These are phyloP conservation scores for Cyberlindnera maritima DNA, from an alignment of 805 yeast genomes.

Conservation along the genomic window DNA sequence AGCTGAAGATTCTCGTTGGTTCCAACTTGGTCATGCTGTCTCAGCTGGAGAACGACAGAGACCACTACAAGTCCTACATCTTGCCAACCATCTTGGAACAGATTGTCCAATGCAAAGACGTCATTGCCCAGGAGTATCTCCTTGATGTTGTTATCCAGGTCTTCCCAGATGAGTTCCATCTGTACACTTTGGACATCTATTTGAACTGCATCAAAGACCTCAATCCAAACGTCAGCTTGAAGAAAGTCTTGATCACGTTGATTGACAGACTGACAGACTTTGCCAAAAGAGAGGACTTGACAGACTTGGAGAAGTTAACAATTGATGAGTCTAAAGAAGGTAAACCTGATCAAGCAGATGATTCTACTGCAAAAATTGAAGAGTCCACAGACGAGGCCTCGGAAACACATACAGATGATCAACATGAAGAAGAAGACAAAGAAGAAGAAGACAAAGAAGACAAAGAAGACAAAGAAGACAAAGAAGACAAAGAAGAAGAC, in stretches of 20 bases:
- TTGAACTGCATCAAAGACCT: conserved; percentile 64
- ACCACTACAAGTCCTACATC: conserved; percentile 45
- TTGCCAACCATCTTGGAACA: conserved; percentile 85
- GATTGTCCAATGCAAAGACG: conserved; percentile 87
- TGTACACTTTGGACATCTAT: conserved; percentile 65
- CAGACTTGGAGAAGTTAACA: conserved; percentile 21
- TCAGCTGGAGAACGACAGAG: conserved; percentile 71
- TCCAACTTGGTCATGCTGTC: conserved; percentile 86
- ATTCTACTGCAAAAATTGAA: too few species aligned
- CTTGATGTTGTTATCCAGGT: conserved; percentile 91
- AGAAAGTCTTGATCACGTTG: conserved; percentile 64
- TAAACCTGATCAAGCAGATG: too few species aligned
- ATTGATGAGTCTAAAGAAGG: conserved; percentile 19
- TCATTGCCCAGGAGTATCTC: conserved; percentile 87
- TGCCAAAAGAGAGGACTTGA: conserved; percentile 38
- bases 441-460: conserved; percentile 1
- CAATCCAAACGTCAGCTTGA: conserved; percentile 67
- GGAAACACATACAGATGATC: neutral
- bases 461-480: conserved; percentile 11
- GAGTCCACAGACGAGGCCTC: too few species aligned
- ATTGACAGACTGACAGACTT: conserved; percentile 67
- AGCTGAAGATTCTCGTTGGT: conserved; percentile 88
- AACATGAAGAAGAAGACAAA: conserved; percentile 7
- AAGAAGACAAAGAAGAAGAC: conserved; percentile 11
- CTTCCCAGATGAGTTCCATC: conserved; percentile 90